Conservation (phyloP, 257 asterid genomes). For the Penstemon newberryi region DNA sequence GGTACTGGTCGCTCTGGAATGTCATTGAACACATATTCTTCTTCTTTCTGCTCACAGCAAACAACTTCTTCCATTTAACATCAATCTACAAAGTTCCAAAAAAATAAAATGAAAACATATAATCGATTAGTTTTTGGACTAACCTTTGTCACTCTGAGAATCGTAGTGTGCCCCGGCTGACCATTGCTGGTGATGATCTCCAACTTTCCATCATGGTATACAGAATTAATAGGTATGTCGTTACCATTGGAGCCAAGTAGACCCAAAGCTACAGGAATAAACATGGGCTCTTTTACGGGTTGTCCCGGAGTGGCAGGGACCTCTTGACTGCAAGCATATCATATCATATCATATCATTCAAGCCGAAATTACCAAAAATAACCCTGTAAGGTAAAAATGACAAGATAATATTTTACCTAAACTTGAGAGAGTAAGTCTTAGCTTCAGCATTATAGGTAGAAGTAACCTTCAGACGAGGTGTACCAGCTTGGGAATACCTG, state of each 20-base stretch:
- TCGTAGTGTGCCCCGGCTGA: slow-evolving; percentile 49
- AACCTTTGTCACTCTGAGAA: slow-evolving; percentile 75
- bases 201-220: slow-evolving; percentile 56
- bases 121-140: slow-evolving; percentile 14
- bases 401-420: slow-evolving; percentile 50
- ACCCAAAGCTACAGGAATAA: slow-evolving; percentile 75
- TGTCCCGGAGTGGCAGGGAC: slow-evolving; percentile 93
- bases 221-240: slow-evolving; percentile 66
- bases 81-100: neutral
- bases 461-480: slow-evolving; percentile 71
- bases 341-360: slow-evolving; percentile 25
- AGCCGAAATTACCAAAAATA: slow-evolving; percentile 11
- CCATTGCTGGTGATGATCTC: slow-evolving; percentile 39
- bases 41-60: slow-evolving; percentile 55
- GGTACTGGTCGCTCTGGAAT: slow-evolving; percentile 63
- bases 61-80: neutral
- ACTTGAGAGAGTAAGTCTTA: slow-evolving; percentile 68
- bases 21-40: slow-evolving; percentile 69
- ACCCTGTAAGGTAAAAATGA: slow-evolving; percentile 1
- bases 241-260: slow-evolving; percentile 66
- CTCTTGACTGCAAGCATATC: slow-evolving; percentile 71
- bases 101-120: neutral
- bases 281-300: slow-evolving; percentile 78
- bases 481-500: slow-evolving; percentile 99
- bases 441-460: slow-evolving; percentile 63